Conservation (phyloP, 768 basidiomycete genomes). For the Austroboletus eburneus region DNA sequence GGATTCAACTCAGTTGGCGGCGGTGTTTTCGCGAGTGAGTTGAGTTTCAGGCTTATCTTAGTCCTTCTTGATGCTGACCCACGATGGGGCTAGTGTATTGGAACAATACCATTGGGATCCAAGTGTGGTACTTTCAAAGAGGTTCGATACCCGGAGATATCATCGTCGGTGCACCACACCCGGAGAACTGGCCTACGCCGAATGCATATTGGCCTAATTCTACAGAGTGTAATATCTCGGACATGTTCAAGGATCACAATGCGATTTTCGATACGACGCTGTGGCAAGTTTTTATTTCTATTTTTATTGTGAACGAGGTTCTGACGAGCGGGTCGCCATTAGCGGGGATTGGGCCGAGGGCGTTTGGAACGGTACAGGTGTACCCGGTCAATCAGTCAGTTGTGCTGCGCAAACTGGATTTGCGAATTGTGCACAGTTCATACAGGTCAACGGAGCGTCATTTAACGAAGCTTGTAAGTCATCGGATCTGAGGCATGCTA, state of each 20-base stretch:
- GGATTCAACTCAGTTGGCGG: constrained; percentile 82
- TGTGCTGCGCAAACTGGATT: constrained; percentile 82
- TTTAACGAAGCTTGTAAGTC: constrained; percentile 76
- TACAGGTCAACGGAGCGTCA: constrained; percentile 64
- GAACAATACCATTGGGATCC: constrained; percentile 66
- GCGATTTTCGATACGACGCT: constrained; percentile 85
- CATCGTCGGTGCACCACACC: constrained; percentile 63
- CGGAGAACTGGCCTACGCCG: constrained; percentile 71
- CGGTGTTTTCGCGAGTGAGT: constrained; percentile 87
- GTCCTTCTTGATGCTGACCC: no score
- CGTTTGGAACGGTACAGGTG: constrained; percentile 69
- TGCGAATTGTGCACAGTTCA: constrained; percentile 75
- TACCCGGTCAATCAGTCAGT: constrained; percentile 82
- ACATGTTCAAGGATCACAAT: constrained; percentile 73
- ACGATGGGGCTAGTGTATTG: constrained; percentile 16
- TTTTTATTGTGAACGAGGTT: neutral
- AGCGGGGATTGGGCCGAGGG: constrained; percentile 88
- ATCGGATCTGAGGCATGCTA: no score
- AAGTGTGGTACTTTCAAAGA: constrained; percentile 80
- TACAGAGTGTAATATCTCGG: constrained; percentile 65
- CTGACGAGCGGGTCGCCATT: constrained; percentile 8
- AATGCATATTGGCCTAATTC: constrained; percentile 75
- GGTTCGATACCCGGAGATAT: constrained; percentile 75
- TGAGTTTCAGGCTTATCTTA: no score
- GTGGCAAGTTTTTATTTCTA: constrained; percentile 55